Evolutionary conservation across 805 yeast species (phyloP), one percentile per base, ranked within the genome.

Genomic region (Wickerhamomyces tratensis): DNA sequence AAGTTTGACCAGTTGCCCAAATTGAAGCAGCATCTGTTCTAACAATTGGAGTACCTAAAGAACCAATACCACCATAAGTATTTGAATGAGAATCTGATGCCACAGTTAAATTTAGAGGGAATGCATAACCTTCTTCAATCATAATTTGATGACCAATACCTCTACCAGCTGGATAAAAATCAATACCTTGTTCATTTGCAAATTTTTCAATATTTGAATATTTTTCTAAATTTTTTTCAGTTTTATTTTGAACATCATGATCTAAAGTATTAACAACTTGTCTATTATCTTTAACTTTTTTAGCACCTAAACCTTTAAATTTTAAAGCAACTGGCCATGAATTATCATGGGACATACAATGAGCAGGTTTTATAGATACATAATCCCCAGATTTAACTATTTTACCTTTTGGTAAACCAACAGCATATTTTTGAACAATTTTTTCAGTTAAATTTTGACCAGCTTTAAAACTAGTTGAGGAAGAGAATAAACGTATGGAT

Each of bases 1-100:
- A 93, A 5, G 98, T 93, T 67, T 88, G 95, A 36, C 98, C 98
- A 0, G 99, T 93, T 11, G 99, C 98, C 99, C 99, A 93, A 50
- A 93, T 91, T 9, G 97, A 79, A 5, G 99, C 99, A 25, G 98
- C 98, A 64, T 93, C 99, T 0, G 99, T 93, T 64, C 99, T 77
- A 43, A 93, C 99, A 43, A 93, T 84, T 9, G 99, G 98, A 4
- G 98, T 94, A 41, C 99, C 99, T 44, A 93, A 68, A 25, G 95
- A 71, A 15, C 98, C 98, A 39, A 93, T 71, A 58, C 99, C 99
- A 52, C 99, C 98, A 59, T 93, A 93, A 34, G 96, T 93, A 62
- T 93, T 93, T 10, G 97, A 88, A 63, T 93, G 99, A 6, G 97
- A 89, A 62, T 93, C 99, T 0, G 96, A 86, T 5, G 98, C 98